Conservation (phyloP, 116 monocot genomes). For the Papilionanthe hybrid region DNA sequence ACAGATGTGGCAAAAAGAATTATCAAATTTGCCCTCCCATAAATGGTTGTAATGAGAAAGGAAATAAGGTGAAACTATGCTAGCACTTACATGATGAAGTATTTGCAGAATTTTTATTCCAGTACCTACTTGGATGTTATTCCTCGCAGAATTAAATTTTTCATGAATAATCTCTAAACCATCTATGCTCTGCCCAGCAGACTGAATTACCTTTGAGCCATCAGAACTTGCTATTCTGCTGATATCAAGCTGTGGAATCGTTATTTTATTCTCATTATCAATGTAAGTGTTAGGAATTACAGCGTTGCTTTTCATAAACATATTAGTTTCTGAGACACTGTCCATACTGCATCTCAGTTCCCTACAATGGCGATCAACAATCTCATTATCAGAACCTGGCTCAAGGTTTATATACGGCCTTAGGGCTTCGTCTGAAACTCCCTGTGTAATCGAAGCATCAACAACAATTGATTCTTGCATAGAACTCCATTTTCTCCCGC, state of each 20-base stretch:
- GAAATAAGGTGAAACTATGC: neutral
- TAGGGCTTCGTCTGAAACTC: slow-evolving; percentile 41
- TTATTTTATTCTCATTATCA: slow-evolving; percentile 41
- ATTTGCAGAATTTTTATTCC: slow-evolving; percentile 85
- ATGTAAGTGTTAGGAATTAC: slow-evolving; percentile 37
- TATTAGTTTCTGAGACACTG: slow-evolving; percentile 25
- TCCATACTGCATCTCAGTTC: slow-evolving; percentile 27
- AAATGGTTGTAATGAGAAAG: neutral
- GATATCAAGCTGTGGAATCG: slow-evolving; percentile 48
- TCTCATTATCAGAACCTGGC: slow-evolving; percentile 27
- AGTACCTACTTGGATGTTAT: slow-evolving; percentile 28
- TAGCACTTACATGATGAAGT: slow-evolving; percentile 60
- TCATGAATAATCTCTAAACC: slow-evolving; percentile 29
- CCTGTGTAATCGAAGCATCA: slow-evolving; percentile 31
- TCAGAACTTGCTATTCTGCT: slow-evolving; percentile 35
- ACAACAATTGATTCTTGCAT: slow-evolving; percentile 46
- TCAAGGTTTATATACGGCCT: slow-evolving; percentile 34
- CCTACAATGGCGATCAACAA: slow-evolving; percentile 22
- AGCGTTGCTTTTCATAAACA: slow-evolving; percentile 27
- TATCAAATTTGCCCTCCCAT: neutral
- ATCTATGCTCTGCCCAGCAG: slow-evolving; percentile 27
- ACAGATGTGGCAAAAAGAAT: neutral
- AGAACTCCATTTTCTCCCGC: slow-evolving; percentile 60
- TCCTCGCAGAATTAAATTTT: slow-evolving; percentile 33
- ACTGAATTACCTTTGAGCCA: slow-evolving; percentile 25